These are phyloP conservation scores for Alternaria arborescens DNA, from an alignment of 2,329 filamentous ascomycete genomes.

Conservation along the genomic window DNA sequence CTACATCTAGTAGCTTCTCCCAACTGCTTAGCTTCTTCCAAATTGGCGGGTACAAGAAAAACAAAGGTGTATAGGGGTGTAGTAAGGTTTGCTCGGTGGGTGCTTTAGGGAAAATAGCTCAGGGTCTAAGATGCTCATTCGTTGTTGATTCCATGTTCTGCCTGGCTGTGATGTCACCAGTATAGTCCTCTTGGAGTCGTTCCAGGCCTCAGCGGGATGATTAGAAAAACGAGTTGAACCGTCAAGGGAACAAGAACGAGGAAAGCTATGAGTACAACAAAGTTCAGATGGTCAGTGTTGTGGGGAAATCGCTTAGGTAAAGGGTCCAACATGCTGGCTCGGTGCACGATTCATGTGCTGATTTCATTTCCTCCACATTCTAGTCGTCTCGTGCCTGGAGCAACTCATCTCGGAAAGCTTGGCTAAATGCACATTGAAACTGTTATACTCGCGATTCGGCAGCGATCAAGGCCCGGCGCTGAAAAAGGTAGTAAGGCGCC, in stretches of 20 bases:
- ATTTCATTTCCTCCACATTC: neutral
- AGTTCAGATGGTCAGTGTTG: neutral
- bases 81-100: neutral
- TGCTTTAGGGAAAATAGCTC: neutral
- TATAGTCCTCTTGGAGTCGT: too few relatives aligned
- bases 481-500: too few relatives aligned
- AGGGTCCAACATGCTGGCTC: neutral
- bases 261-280: neutral
- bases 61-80: too few relatives aligned
- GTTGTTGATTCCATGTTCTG: neutral
- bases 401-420: neutral
- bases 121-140: neutral
- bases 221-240: neutral
- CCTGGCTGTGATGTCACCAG: too few relatives aligned
- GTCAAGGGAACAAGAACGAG: neutral
- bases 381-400: neutral
- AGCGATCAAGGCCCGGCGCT: too few relatives aligned
- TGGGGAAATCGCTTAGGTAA: neutral
- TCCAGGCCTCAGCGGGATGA: too few relatives aligned
- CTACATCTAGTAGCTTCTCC: neutral
- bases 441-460: too few relatives aligned
- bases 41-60: too few relatives aligned
- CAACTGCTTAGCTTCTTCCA: neutral
- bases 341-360: neutral
- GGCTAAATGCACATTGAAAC: too few relatives aligned